Percentiles rank a stretch among this genome's conserved stretches.
These are phyloP conservation scores for Ilex aquifolium DNA, from an alignment of 257 asterid species.

Conservation along the genomic window DNA sequence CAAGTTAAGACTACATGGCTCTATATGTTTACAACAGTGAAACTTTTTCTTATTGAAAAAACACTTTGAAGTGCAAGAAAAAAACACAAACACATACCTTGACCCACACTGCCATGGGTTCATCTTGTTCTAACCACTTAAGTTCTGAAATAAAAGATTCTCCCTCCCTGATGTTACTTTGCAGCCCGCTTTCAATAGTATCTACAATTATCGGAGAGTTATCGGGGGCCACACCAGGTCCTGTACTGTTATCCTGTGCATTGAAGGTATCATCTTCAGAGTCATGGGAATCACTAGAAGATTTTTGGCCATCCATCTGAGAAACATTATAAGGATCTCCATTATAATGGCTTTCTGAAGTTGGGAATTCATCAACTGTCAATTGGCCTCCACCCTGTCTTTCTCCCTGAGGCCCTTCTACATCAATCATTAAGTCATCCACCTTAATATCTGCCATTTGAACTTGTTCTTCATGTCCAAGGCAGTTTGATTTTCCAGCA, in stretches of 20 bases:
- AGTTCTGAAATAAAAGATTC: conserved; percentile 33
- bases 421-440: conserved; percentile 28
- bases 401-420: conserved; percentile 34
- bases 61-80: not conserved
- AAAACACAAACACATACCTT: conserved; percentile 45
- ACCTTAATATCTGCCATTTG: conserved; percentile 34
- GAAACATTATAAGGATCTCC: conserved; percentile 42
- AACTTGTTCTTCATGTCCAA: conserved; percentile 38
- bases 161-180: conserved; percentile 35
- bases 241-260: conserved; percentile 39
- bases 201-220: conserved; percentile 22
- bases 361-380: conserved; percentile 40
- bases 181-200: conserved; percentile 36
- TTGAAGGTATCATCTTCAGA: conserved; percentile 53
- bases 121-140: conserved; percentile 55
- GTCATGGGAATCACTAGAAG: conserved; percentile 49
- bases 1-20: conserved; percentile 1
- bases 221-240: conserved; percentile 32
- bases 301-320: conserved; percentile 49
- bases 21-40: conserved; percentile 1
- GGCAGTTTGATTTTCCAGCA: conserved; percentile 39
- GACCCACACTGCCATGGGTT: conserved; percentile 90
- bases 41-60: conserved; percentile 6
- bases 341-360: conserved; percentile 38
- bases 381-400: conserved; percentile 39